Base-by-base conservation (phyloP, 192 early-diverging fungal genomes). In the Rhizophagus clarus region DNA sequence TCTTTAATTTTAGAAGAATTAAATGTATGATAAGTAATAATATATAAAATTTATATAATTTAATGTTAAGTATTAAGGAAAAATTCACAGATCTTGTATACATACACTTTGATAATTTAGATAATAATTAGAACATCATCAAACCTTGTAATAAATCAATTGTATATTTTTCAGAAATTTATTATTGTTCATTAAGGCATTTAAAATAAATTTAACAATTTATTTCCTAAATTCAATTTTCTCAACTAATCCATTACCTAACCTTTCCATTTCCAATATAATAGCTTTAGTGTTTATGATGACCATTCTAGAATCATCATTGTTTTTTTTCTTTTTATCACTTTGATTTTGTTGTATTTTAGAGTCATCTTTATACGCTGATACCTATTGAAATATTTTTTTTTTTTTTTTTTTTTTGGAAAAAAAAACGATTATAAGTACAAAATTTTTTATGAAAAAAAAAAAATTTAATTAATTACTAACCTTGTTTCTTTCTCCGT, bases 281-380 rank as follows among this genome's bases (percentile, higher is more conserved):
- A 93, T 89, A 3, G 92, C 91, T 66, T 82, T 74, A 68, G 88
- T 85, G 82, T 95, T 93, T n/a, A 89, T 88, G 40, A 79, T 83
- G 17, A 90, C 88, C 81, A 87, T 76, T 75, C 86, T 87, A 40
- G 83, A 86, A 60, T 78, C 79, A 26, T 72, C 63, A 49, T 78
- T 28, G 17, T 72, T 31, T 81, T 84, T 80, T 61, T 76, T 80
- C 42, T 81, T 63, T 82, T 84, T 79, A n/a, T 68, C 24, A 64
- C 81, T 83, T 77, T 68, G 14, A 26, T 67, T 64, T 32, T 79
- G 51, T 66, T 78, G 68, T 60, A 77, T 81, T 68, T 29, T 26
- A 24, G n/a, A 26, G 29, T 28, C 62, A 28, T 29, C 62, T 12
- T 64, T 64, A 10, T 64, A 29, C 4, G 12, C 1, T 64, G 87